Evolutionary conservation across 2,329 filamentous ascomycete genomes (phyloP), one percentile per base, ranked within the genome.

Genomic region (Rasamsonia emersonii): DNA sequence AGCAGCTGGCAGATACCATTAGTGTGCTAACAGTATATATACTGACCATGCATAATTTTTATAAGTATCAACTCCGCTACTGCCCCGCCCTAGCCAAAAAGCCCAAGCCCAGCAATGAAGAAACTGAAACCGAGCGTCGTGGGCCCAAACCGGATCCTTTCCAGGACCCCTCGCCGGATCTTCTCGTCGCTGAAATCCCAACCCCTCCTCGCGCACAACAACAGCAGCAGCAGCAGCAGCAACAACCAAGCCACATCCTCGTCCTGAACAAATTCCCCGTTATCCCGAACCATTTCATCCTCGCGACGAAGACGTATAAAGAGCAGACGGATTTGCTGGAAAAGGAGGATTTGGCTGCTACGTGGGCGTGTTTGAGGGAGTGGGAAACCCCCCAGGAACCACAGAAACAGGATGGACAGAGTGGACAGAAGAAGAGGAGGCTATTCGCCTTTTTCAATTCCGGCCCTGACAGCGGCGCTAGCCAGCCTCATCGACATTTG

Each of bases 361-460:
- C 62, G 11, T 59, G 60, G 41, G 50, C 56, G 9, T 67, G 62
- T 38, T 42, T 68, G 9, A 49, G 50, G 33, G 51, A 53, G 28
- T 68, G 65, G 65, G 43, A 43, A 18, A 38, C 35, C 6, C 8
- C 33, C 35, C 9, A 39, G 34, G 28, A 32, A 9, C 11, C 13
- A 24, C 20, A 8, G 24, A 17, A 19, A 10, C 5, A 45, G 9
- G 18, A 15, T n/a, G 24, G 18, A 17, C 10, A 8, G 15, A 13
- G 6, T 15, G 4, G 9, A 34, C 10, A 17, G 13, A 11, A 10
- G 3, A 8, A 37, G 10, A 47, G 40, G 21, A 46, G 56, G 10
- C 48, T 68, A 4, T 67, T 67, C 42, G 63, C 64, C 5, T 68
- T 68, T 43, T 68, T 67, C 46, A 68, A 68, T 37, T 68, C 65